Percentiles rank a stretch among this genome's conserved stretches.
Evolutionary conservation across 768 basidiomycete species (phyloP).

Genomic region (Termitomyces sp.): DNA sequence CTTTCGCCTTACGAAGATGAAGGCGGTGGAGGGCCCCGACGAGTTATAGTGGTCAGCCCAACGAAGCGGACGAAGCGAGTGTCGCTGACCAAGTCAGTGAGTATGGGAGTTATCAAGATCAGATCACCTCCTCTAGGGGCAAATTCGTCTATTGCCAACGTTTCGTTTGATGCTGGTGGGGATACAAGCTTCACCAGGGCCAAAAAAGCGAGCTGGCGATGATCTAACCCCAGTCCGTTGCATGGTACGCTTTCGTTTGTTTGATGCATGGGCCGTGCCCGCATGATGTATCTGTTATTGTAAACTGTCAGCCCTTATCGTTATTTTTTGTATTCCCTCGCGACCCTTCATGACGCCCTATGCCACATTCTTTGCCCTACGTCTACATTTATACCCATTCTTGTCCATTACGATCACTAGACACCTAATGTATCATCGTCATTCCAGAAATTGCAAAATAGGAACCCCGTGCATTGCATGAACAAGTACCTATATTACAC

Average conservation of each 20-base stretch:
- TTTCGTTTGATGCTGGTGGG: slow-evolving; percentile 36
- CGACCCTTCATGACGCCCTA: slow-evolving; percentile 9
- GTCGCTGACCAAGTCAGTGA: slow-evolving; percentile 43
- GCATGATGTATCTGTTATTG: slow-evolving; percentile 11
- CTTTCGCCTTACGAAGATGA: slow-evolving; percentile 43
- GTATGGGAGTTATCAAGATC: slow-evolving; percentile 22
- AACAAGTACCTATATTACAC: slow-evolving; percentile 57
- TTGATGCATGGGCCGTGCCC: slow-evolving; percentile 11
- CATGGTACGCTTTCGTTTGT: slow-evolving; percentile 2
- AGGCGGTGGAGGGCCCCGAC: slow-evolving; percentile 19
- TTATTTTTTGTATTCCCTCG: slow-evolving; percentile 7
- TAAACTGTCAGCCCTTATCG: slow-evolving; percentile 10
- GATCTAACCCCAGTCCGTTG: slow-evolving; percentile 17
- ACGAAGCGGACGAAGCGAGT: slow-evolving; percentile 54
- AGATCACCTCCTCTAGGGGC: slow-evolving; percentile 19
- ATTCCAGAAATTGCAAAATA: not conserved
- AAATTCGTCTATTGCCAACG: slow-evolving; percentile 21
- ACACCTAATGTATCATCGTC: slow-evolving; percentile 3
- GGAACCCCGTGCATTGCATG: not conserved
- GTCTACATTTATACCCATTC: slow-evolving; percentile 20
- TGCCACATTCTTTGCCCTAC: slow-evolving; percentile 12
- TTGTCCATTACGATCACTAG: slow-evolving; percentile 4
- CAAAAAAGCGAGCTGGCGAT: slow-evolving; percentile 56
- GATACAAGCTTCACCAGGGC: slow-evolving; percentile 45
- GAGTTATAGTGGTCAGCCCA: slow-evolving; percentile 47